Percentiles rank a stretch among this genome's conserved stretches.
Evolutionary conservation across 495 filamentous ascomycete genomes (phyloP).

Genomic region (Aspergillus mulundensis): DNA sequence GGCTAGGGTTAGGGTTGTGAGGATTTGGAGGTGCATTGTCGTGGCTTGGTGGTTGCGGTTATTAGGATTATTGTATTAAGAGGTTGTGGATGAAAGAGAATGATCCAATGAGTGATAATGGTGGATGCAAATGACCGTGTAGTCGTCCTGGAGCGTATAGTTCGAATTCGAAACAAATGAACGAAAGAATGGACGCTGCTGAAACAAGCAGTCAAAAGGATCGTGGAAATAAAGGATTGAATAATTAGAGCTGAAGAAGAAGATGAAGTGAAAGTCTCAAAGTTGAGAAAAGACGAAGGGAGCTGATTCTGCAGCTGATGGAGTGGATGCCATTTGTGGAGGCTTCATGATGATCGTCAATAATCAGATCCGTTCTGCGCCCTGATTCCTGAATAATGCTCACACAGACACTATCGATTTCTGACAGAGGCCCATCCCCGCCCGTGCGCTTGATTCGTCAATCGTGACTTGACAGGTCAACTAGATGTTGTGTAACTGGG

Average conservation of each 20-base stretch:
- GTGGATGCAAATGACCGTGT: neutral
- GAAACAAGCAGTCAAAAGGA: neutral
- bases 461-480: neutral
- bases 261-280: neutral
- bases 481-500: neutral
- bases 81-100: neutral
- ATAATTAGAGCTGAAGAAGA: neutral
- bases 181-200: neutral
- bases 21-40: slow-evolving; percentile 22
- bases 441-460: neutral
- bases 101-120: neutral
- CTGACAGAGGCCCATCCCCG: neutral
- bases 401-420: neutral
- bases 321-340: neutral
- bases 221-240: neutral
- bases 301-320: neutral
- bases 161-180: too few relatives aligned
- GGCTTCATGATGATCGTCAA: neutral
- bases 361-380: neutral
- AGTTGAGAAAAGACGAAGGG: neutral
- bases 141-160: too few relatives aligned
- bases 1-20: slow-evolving; percentile 10
- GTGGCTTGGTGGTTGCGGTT: neutral
- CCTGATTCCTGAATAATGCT: neutral
- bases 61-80: neutral